Base-by-base conservation (phyloP, 768 basidiomycete genomes). In the Udeniomyces megalosporus region DNA sequence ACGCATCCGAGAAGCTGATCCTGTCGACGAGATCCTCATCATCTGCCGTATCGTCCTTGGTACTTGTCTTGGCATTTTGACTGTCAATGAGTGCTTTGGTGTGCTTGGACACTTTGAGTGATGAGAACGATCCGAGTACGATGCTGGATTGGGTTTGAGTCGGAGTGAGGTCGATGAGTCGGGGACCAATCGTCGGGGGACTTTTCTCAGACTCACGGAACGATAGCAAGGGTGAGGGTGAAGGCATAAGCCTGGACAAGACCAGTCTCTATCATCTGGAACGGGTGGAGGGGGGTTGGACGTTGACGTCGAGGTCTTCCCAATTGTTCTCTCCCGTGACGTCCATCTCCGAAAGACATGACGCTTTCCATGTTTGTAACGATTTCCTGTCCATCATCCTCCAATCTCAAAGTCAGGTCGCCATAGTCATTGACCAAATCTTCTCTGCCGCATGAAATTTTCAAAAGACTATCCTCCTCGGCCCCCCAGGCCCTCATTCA, bases 1-100 rank as follows among this genome's bases (percentile, higher is more conserved):
- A 66, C 17, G 72, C 70, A 60, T 75, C 73, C 0, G 61, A 64
- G 66, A 72, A 69, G 22, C 73, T 71, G 6, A 76, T 67, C 5
- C 70, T 68, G 49, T 85, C 85, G 20, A 79, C 78, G 6, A 83
- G 79, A 5, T 82, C 78, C 2, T 79, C 78, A 0, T 79, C 78
- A 0, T 78, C 81, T 8, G 79, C 79, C 2, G 77, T 76, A 1
- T 76, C 74, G 22, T 66, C 67, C 22, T 56, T 58, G 47, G 68
- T 68, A 14, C 6, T 35, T 26, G 24, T 3, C 54, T 32, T 56
- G 4, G 8, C 52, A 31, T 20, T 14, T 20, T 51, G 24, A 28
- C 28, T 51, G n/a, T 31, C 54, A 6, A 56, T 35, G 38, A 44
- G 54, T 11, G 35, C 24, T 24, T 45, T 56, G 54, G 54, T 45